Conservation (phyloP, 2,329 filamentous ascomycete species). For the Nannizziopsis barbatae region DNA sequence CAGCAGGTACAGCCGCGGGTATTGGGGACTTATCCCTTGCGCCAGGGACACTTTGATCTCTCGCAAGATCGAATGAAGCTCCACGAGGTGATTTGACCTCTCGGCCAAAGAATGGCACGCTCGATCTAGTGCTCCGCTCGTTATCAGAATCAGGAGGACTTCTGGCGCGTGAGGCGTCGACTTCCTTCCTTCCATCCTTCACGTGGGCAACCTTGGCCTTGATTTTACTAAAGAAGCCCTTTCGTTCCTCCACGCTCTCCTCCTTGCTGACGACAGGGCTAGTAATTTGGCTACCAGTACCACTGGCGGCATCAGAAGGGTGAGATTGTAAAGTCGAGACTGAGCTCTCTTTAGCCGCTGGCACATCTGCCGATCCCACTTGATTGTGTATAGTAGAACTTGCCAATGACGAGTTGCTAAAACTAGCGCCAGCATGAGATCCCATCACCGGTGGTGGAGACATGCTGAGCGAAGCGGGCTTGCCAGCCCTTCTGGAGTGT, state of each 20-base stretch:
- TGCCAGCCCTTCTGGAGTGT: constrained; percentile 45
- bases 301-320: constrained; percentile 31
- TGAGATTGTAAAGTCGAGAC: constrained; percentile 22
- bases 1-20: constrained; percentile 1
- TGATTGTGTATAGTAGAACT: constrained; percentile 44
- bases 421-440: constrained; percentile 51
- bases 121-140: constrained; percentile 27
- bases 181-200: constrained; percentile 45
- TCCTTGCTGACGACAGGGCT: constrained; percentile 20
- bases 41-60: constrained; percentile 20
- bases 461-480: constrained; percentile 34
- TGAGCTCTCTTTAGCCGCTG: constrained; percentile 30
- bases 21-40: constrained; percentile 17
- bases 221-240: constrained; percentile 53
- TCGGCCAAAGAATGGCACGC: constrained; percentile 24
- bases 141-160: constrained; percentile 37
- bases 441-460: constrained; percentile 45
- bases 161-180: constrained; percentile 43
- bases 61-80: constrained; percentile 14
- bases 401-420: constrained; percentile 57
- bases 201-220: constrained; percentile 49
- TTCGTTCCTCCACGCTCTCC: constrained; percentile 41
- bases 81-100: constrained; percentile 16
- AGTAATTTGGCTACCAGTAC: constrained; percentile 13
- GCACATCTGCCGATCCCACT: constrained; percentile 36